Evolutionary conservation across 768 basidiomycete species (phyloP), one percentile per base, ranked within the genome.

Genomic region (Boletus insuetus): DNA sequence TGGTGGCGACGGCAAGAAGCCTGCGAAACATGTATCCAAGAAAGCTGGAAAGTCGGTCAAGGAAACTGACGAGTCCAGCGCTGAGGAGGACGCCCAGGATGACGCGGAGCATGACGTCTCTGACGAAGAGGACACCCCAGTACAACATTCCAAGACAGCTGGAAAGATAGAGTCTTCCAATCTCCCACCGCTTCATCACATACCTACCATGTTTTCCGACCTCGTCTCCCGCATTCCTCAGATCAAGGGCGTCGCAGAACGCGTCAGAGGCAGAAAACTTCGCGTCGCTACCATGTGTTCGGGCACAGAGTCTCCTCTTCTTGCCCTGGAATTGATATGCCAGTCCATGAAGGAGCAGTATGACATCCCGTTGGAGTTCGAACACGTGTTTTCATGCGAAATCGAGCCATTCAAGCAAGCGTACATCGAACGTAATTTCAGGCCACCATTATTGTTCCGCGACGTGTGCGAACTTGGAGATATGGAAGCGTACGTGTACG

Each of bases 321-420:
- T 97, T 35, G 95, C 95, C 14, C 77, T 98, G 44, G 87, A 90
- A 31, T 74, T 95, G 56, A 91, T 97, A 43, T 85, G 86, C 53
- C 83, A 87, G 55, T 82, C 87, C 6, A 81, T 96, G 60, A 72
- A 82, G 31, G 83, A 86, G 31, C 86, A 87, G 61, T 82, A 84
- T 61, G 81, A 76, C 4, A 62, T 87, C 49, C 74, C 79, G 3
- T 73, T 97, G 53, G 81, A 87, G 24, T 77, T 93, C 49, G 89
- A 95, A 69, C 94, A 97, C 71, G 91, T 95, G 42, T 96, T 97
- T 74, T 96, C 94, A 1, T 97, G 94, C 72, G 94, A 97, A 74
- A 96, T 97, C 53, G 94, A 94, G 67, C 94, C 94, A 4, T 96
- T 94, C 79, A 95, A 97, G 73, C 94, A 95, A 68, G 95, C 94